phyloP scores from a whole-genome alignment of 495 filamentous ascomycete species.

The Rostrohypoxylon terebratum region DNA sequence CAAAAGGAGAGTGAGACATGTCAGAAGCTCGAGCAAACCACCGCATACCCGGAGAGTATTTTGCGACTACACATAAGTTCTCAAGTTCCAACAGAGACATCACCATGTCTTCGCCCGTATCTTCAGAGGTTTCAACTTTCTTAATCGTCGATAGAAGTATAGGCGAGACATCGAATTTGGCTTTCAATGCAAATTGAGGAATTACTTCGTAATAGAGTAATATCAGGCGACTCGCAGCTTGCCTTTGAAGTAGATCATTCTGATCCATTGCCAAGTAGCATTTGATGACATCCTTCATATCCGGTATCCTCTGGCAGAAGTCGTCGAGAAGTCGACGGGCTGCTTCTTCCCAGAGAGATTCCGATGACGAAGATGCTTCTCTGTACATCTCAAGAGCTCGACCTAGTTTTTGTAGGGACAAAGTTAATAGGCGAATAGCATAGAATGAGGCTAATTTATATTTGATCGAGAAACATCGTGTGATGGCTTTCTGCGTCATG shows the following conservation, averaged over 20 bases:
- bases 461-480: constrained; percentile 80
- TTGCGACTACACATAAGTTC: constrained; percentile 79
- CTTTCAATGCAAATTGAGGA: constrained; percentile 81
- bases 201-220: constrained; percentile 82
- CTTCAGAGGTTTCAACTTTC: constrained; percentile 37
- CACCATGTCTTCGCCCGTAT: constrained; percentile 55
- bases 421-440: constrained; percentile 77
- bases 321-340: constrained; percentile 72
- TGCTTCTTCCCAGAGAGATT: constrained; percentile 73
- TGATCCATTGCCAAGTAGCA: constrained; percentile 73
- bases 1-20: constrained; percentile 70
- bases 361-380: constrained; percentile 55
- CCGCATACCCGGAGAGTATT: constrained; percentile 79
- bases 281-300: constrained; percentile 78
- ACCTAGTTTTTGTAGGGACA: constrained; percentile 82
- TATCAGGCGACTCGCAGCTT: constrained; percentile 79
- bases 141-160: constrained; percentile 74
- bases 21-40: constrained; percentile 74
- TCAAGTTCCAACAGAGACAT: constrained; percentile 76
- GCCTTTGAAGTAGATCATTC: constrained; percentile 78
- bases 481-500: constrained; percentile 78
- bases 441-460: constrained; percentile 83
- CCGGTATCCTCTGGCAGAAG: constrained; percentile 82
- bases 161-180: constrained; percentile 86
- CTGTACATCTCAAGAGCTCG: constrained; percentile 66